These are phyloP conservation scores for Sedum album DNA, from an alignment of 164 flowering plant genomes.

Conservation along the genomic window DNA sequence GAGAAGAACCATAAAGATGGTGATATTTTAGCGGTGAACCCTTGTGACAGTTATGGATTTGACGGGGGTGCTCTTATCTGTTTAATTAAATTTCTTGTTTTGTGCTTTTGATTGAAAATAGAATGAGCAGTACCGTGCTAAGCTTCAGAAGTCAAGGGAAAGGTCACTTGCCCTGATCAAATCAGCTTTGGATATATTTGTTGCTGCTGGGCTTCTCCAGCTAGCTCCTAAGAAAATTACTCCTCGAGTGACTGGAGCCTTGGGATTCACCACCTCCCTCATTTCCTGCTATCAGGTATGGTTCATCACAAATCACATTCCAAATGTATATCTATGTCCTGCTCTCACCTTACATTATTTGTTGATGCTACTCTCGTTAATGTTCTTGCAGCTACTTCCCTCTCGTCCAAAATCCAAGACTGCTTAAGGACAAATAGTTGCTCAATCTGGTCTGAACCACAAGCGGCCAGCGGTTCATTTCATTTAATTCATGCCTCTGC, in stretches of 20 bases:
- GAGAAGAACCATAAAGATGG: slow-evolving; percentile 65
- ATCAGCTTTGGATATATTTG: slow-evolving; percentile 71
- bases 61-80: not conserved
- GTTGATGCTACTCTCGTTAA: not conserved
- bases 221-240: slow-evolving; percentile 90
- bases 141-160: slow-evolving; percentile 59
- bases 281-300: slow-evolving; percentile 97
- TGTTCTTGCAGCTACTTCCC: slow-evolving; percentile 62
- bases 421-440: slow-evolving; percentile 17
- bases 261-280: slow-evolving; percentile 79
- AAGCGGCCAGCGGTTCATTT: not conserved
- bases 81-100: not conserved
- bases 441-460: not conserved
- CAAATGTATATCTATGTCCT: not conserved
- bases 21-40: slow-evolving; percentile 48
- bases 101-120: slow-evolving; percentile 10
- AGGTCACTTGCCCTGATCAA: slow-evolving; percentile 70
- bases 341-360: not conserved
- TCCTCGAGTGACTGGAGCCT: slow-evolving; percentile 91
- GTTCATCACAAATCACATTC: slow-evolving; percentile 23
- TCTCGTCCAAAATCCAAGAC: slow-evolving; percentile 55
- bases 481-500: not conserved
- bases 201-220: slow-evolving; percentile 90
- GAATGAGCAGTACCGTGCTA: slow-evolving; percentile 60
- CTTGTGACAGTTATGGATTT: not conserved